These are phyloP conservation scores for Amanita subjunquillea DNA, from an alignment of 768 basidiomycete species.

Conservation along the genomic window DNA sequence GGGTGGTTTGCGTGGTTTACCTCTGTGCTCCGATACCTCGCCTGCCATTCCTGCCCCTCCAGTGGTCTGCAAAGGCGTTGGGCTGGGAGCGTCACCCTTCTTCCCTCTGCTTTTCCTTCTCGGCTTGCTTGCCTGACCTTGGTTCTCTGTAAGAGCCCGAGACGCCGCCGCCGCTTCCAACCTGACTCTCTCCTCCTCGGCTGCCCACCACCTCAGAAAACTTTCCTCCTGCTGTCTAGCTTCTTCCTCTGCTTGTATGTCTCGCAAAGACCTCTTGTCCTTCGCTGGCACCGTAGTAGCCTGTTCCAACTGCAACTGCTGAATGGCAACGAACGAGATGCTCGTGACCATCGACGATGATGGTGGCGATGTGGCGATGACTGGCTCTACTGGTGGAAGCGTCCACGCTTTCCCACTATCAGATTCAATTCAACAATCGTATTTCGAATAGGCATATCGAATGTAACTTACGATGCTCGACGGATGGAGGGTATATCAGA, in stretches of 20 bases:
- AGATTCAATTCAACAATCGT: background rate
- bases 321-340: slow-evolving; percentile 78
- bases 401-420: slow-evolving; percentile 57
- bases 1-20: background rate
- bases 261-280: slow-evolving; percentile 54
- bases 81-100: too few relatives aligned
- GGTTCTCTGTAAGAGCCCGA: background rate
- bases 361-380: slow-evolving; percentile 19
- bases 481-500: slow-evolving; percentile 20
- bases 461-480: slow-evolving; percentile 38
- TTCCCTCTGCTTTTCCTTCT: slow-evolving; percentile 3
- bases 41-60: background rate
- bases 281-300: slow-evolving; percentile 22
- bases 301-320: slow-evolving; percentile 62
- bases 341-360: slow-evolving; percentile 13
- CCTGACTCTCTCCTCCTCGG: slow-evolving; percentile 66
- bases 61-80: too few relatives aligned
- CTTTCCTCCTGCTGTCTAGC: slow-evolving; percentile 59
- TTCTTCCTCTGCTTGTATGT: slow-evolving; percentile 83
- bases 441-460: background rate
- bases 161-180: slow-evolving; percentile 21
- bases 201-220: slow-evolving; percentile 85
- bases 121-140: background rate
- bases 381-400: slow-evolving; percentile 38
- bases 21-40: background rate